Conservation (phyloP, 2,329 filamentous ascomycete genomes). For the Eutypa lata region DNA sequence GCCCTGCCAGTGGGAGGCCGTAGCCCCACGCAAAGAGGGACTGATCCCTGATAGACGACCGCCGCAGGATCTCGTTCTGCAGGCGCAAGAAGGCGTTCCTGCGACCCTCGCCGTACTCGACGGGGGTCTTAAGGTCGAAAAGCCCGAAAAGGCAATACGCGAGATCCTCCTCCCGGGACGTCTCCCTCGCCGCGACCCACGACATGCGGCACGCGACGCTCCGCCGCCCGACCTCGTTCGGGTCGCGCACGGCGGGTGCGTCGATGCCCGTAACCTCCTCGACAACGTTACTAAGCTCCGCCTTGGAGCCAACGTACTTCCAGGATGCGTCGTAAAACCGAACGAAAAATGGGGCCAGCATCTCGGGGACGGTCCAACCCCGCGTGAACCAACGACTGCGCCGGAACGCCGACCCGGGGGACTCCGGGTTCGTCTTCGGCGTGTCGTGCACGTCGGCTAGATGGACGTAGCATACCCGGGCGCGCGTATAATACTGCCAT, state of each 20-base stretch:
- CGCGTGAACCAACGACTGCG: conserved; percentile 1
- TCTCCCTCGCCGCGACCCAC: neutral
- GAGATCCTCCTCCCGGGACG: neutral
- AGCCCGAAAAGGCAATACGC: neutral
- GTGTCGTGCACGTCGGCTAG: neutral
- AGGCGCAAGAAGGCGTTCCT: neutral
- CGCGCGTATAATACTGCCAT: neutral
- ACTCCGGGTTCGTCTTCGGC: neutral
- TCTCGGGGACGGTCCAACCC: conserved; percentile 2
- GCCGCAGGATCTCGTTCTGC: neutral
- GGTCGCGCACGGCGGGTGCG: neutral
- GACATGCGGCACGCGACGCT: neutral
- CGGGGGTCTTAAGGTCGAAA: neutral
- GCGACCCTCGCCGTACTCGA: neutral
- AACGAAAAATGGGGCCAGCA: neutral
- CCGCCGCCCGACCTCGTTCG: neutral
- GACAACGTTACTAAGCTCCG: neutral
- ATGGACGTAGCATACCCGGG: neutral
- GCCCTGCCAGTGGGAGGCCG: neutral
- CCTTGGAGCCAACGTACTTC: neutral
- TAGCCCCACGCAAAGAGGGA: neutral
- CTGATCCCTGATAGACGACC: neutral
- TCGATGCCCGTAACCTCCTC: neutral
- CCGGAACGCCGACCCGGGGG: neutral
- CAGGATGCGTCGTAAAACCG: neutral